Percentiles rank a stretch among this genome's conserved stretches.
phyloP scores from a whole-genome alignment of 495 filamentous ascomycete species.

The Podospora australis region DNA sequence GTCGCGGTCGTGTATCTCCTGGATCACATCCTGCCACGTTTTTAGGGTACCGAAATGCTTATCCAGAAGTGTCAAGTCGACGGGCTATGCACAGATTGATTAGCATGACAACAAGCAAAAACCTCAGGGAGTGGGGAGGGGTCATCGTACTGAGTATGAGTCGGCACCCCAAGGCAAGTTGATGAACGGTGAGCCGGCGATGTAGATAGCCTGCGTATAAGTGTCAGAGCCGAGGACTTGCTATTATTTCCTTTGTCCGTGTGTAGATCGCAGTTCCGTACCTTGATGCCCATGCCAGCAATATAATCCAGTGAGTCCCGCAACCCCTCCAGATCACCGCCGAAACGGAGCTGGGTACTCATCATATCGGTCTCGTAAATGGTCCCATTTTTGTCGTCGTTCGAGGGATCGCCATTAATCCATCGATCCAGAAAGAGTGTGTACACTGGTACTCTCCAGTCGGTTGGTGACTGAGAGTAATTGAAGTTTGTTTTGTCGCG shows the following conservation, averaged over 20 bases:
- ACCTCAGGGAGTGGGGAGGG: too few species aligned
- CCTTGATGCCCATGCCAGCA: conserved; percentile 67
- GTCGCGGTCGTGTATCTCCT: conserved; percentile 56
- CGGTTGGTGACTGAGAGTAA: conserved; percentile 53
- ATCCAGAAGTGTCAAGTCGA: conserved; percentile 66
- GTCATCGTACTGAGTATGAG: conserved; percentile 43
- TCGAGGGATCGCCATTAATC: conserved; percentile 65
- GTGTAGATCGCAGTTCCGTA: conserved; percentile 1
- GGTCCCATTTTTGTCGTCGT: conserved; percentile 66
- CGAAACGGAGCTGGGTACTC: conserved; percentile 68
- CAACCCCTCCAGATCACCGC: conserved; percentile 61
- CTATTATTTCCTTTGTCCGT: neutral
- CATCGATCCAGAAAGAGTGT: conserved; percentile 64
- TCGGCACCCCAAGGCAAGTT: conserved; percentile 68
- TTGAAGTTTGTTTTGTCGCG: conserved; percentile 33
- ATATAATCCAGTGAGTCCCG: conserved; percentile 65
- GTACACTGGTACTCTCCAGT: conserved; percentile 70
- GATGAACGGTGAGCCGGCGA: conserved; percentile 63
- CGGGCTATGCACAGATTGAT: conserved; percentile 33
- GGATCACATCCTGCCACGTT: conserved; percentile 57
- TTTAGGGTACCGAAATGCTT: conserved; percentile 61
- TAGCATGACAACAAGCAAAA: neutral
- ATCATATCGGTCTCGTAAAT: conserved; percentile 62
- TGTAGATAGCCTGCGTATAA: conserved; percentile 58
- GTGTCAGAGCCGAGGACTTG: conserved; percentile 2